Evolutionary conservation across 2,329 filamentous ascomycete genomes (phyloP), one percentile per base, ranked within the genome.

Genomic region (Penicillium sp.): DNA sequence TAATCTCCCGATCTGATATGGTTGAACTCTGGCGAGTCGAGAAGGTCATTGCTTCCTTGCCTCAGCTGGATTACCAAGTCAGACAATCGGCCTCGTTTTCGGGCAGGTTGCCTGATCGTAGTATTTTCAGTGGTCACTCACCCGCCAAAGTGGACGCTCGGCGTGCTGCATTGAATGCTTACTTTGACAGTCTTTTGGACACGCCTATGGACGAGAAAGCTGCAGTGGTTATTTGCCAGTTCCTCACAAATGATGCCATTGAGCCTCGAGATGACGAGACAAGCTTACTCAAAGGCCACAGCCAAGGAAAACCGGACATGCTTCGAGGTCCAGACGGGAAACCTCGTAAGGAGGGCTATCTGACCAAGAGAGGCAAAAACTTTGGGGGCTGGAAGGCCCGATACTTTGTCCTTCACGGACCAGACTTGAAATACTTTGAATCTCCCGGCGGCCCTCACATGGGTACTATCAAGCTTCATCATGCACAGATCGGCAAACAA

Each of bases 371-470:
- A 62, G 94, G 94, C 45, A 99, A 99, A 79, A 97, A 97, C 66
- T 99, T 99, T 74, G 94, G 94, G 47, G 94, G 94, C 45, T 99
- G 94, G 94, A 99, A 99, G 74, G 92, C 91, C 10, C 77, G 86
- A 52, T 88, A 84, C 65, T 89, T 89, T 65, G 79, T 87, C 13
- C 76, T 89, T 3, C 83, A 89, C 62, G 85, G 85, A 9, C 82
- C 86, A 5, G 80, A 86, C 52, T 76, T 99, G 64, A 91, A 88
- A 64, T 99, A 99, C 70, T 97, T 89, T 65, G 94, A 99, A 72
- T 85, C 88, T 2, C 91, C 90, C 3, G 92, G 93, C 45, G 94
- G 94, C 42, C 85, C 90, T 15, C 90, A 96, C 69, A 77, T 97
- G 36, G 94, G 94, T 3, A 93, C 90, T 1, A 97, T 99, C 75